Conservation (phyloP, 1,284 basidiomycete species). For the Ceratobasidium papillatum region DNA sequence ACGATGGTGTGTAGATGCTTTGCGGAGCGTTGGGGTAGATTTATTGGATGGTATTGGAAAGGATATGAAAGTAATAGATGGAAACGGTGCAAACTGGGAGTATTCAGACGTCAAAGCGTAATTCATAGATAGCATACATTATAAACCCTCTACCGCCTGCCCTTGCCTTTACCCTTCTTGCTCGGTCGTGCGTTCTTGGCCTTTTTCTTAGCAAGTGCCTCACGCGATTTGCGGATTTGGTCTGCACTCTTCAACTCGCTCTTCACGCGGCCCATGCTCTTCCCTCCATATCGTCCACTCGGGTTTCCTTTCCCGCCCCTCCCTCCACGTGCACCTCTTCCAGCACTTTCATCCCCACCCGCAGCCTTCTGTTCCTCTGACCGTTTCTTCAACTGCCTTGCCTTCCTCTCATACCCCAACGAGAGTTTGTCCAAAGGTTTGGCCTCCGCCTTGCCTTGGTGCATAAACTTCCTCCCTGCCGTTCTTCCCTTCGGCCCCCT, state of each 20-base stretch:
- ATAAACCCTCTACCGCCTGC: constrained; percentile 33
- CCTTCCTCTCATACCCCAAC: constrained; percentile 75
- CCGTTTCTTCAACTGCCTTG: constrained; percentile 65
- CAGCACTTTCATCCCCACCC: constrained; percentile 45
- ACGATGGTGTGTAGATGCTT: constrained; percentile 82
- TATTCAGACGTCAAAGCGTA: constrained; percentile 53
- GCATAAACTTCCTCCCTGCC: constrained; percentile 62
- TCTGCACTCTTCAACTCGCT: constrained; percentile 84
- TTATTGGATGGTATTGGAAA: constrained; percentile 62
- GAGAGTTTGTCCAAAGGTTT: constrained; percentile 77
- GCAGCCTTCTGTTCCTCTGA: constrained; percentile 52
- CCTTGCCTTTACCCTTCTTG: constrained; percentile 48
- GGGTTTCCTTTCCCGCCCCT: constrained; percentile 50
- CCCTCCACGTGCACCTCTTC: constrained; percentile 47
- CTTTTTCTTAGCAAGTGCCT: constrained; percentile 65
- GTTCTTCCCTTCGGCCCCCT: constrained; percentile 47
- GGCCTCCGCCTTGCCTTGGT: constrained; percentile 66
- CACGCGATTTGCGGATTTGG: constrained; percentile 81
- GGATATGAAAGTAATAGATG: constrained; percentile 61
- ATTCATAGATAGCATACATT: neutral
- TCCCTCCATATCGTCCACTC: constrained; percentile 62
- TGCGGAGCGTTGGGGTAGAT: constrained; percentile 78
- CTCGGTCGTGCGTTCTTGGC: constrained; percentile 78
- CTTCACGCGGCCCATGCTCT: constrained; percentile 68
- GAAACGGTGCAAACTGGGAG: constrained; percentile 78